Percentiles rank a stretch among this genome's conserved stretches.
These are phyloP conservation scores for Xylaria sp. DNA, from an alignment of 2,329 filamentous ascomycete species.

Conservation along the genomic window DNA sequence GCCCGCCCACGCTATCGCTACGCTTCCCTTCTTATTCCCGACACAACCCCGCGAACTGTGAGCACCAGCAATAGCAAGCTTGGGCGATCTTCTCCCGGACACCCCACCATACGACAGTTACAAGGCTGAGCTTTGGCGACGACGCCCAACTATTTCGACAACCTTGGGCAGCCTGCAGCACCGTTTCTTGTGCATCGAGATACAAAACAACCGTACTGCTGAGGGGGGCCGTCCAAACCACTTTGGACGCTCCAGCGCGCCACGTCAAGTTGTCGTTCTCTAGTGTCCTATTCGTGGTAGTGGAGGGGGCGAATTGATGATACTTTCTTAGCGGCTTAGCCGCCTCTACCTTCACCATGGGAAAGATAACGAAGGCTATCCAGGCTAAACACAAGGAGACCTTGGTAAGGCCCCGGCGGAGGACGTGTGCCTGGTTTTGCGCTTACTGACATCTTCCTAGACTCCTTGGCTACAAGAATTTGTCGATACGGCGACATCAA, in stretches of 20 bases:
- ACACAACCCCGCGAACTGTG: constrained; percentile 30
- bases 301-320: constrained; percentile 65
- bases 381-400: constrained; percentile 75
- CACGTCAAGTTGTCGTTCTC: constrained; percentile 54
- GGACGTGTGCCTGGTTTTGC: constrained; percentile 21
- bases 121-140: constrained; percentile 45
- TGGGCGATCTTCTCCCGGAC: constrained; percentile 23
- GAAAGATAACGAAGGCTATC: constrained; percentile 74
- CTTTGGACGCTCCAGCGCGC: constrained; percentile 46
- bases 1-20: constrained; percentile 13
- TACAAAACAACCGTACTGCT: constrained; percentile 31
- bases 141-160: constrained; percentile 37
- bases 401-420: constrained; percentile 59
- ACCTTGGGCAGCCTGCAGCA: constrained; percentile 26
- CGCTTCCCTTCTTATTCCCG: constrained; percentile 13
- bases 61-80: constrained; percentile 30
- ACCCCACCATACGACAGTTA: constrained; percentile 38
- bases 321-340: constrained; percentile 64
- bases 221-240: constrained; percentile 46
- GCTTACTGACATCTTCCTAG: constrained; percentile 57
- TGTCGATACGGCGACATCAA: constrained; percentile 74
- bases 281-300: constrained; percentile 56
- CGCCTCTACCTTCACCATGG: constrained; percentile 70
- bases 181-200: constrained; percentile 38
- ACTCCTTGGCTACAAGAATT: constrained; percentile 89